Conservation (phyloP, 495 filamentous ascomycete genomes). For the Xylaria longipes region DNA sequence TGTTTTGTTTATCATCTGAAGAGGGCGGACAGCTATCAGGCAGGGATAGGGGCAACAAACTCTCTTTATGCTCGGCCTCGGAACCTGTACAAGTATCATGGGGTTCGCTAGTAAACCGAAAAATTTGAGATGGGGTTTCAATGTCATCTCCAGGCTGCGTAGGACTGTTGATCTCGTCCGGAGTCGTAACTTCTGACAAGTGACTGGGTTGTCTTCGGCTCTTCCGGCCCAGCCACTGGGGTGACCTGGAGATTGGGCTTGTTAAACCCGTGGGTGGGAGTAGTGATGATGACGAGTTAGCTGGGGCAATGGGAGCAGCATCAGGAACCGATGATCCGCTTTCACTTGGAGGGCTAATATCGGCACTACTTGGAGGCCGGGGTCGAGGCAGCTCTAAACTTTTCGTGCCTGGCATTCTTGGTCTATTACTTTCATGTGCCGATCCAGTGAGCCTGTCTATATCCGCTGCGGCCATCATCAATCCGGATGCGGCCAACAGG, state of each 20-base stretch:
- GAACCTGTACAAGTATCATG: slow-evolving; percentile 22
- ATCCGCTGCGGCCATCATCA: slow-evolving; percentile 38
- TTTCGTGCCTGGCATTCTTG: slow-evolving; percentile 27
- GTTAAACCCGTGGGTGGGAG: slow-evolving; percentile 15
- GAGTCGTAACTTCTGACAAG: slow-evolving; percentile 40
- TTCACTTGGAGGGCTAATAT: not conserved
- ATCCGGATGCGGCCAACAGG: slow-evolving; percentile 34
- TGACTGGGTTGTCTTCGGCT: slow-evolving; percentile 33
- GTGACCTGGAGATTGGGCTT: slow-evolving; percentile 24
- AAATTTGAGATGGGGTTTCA: not conserved
- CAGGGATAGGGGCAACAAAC: not conserved
- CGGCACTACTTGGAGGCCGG: not conserved
- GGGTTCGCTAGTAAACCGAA: slow-evolving; percentile 27
- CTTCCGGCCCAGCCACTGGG: slow-evolving; percentile 29
- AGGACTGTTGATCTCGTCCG: slow-evolving; percentile 28
- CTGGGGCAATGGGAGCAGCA: slow-evolving; percentile 23
- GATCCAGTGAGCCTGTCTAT: slow-evolving; percentile 36
- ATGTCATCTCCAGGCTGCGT: slow-evolving; percentile 23
- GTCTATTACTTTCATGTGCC: slow-evolving; percentile 17
- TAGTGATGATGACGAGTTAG: slow-evolving; percentile 30
- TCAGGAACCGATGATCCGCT: slow-evolving; percentile 7
- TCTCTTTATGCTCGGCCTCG: not conserved
- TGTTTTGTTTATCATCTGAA: not conserved
- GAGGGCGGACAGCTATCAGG: not conserved
- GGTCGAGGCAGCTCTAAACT: slow-evolving; percentile 13